Base-by-base conservation (phyloP, 2,329 filamentous ascomycete species). In the Taxawa tesnikishii region DNA sequence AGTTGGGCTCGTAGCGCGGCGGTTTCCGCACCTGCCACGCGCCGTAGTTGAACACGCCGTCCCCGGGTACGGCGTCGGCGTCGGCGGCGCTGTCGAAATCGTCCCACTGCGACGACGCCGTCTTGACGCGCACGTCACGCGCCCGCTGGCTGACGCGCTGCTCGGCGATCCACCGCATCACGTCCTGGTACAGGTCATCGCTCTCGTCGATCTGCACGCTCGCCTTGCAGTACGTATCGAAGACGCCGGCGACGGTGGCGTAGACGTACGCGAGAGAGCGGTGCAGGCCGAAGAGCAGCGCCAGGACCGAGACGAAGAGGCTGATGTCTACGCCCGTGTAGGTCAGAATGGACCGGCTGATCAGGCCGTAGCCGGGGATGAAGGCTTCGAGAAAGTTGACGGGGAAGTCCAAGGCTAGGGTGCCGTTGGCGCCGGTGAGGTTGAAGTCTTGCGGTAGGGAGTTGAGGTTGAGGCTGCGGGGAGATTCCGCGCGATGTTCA, bases 281-380 rank as follows among this genome's bases (percentile, higher is more conserved):
- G 13, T 45, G 44, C 3, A 57, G 26, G 5, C 56, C 62, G 28
- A 63, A 55, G n/a, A 60, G 21, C 19, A 67, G 43, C 3, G 65
- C 46, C 15, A 53, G 53, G 10, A 58, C 41, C 2, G 60, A 59
- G 16, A 67, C 63, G 30, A 63, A 42, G 25, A 67, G 38, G 13
- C 62, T 63, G 35, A 67, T 55, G 39, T 69, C 65, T 32, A 69
- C 53, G 6, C 63, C 62, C 15, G 65, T 50, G 3, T 52, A 38
- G 4, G 58, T 49, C 6, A 53, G 47, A 15, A 63, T 47, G 35
- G 62, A 57, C 17, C 57, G 53, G 1, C 62, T 64, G 19, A 67
- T 53, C 26, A 65, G 40, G 24, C 60, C 55, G 46, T 68, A 68
- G 11, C 65, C 65, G 6, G 65, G 65, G 21, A 68, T 55, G n/a